phyloP scores from a whole-genome alignment of 2,329 filamentous ascomycete species.

The Curvularia hawaiiensis region DNA sequence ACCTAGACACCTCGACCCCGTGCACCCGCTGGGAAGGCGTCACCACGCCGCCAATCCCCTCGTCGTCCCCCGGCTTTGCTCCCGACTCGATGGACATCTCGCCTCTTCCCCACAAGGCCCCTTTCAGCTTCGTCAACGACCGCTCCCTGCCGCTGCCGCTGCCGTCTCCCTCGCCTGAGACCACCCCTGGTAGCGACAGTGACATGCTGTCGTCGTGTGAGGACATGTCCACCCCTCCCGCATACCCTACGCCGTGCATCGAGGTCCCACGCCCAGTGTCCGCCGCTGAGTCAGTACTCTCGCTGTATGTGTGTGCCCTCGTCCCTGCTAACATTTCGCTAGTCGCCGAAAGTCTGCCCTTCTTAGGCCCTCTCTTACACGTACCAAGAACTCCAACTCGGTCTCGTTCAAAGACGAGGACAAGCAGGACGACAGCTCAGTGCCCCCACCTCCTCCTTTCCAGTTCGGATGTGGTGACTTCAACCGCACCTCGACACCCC shows the following conservation, averaged over 20 bases:
- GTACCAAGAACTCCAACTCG: slow-evolving; percentile 73
- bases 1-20: slow-evolving; percentile 52
- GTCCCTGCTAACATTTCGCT: slow-evolving; percentile 26
- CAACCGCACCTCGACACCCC: slow-evolving; percentile 58
- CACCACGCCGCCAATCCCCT: slow-evolving; percentile 82
- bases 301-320: background rate
- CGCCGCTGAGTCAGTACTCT: slow-evolving; percentile 44
- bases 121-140: slow-evolving; percentile 64
- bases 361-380: slow-evolving; percentile 74
- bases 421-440: slow-evolving; percentile 51
- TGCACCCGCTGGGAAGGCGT: slow-evolving; percentile 64
- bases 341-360: slow-evolving; percentile 54
- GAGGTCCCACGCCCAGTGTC: slow-evolving; percentile 45
- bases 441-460: slow-evolving; percentile 70
- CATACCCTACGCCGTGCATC: slow-evolving; percentile 32
- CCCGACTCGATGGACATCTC: slow-evolving; percentile 92
- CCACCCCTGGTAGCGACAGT: slow-evolving; percentile 52
- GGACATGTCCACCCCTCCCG: slow-evolving; percentile 34
- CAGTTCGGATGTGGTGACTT: slow-evolving; percentile 66
- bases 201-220: slow-evolving; percentile 50
- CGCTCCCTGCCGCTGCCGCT: slow-evolving; percentile 70
- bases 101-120: slow-evolving; percentile 81
- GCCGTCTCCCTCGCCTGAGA: slow-evolving; percentile 72
- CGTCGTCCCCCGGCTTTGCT: slow-evolving; percentile 76
- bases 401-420: slow-evolving; percentile 63